Conservation (phyloP, 2,329 filamentous ascomycete genomes). For the Macrophomina pseudophaseolina region DNA sequence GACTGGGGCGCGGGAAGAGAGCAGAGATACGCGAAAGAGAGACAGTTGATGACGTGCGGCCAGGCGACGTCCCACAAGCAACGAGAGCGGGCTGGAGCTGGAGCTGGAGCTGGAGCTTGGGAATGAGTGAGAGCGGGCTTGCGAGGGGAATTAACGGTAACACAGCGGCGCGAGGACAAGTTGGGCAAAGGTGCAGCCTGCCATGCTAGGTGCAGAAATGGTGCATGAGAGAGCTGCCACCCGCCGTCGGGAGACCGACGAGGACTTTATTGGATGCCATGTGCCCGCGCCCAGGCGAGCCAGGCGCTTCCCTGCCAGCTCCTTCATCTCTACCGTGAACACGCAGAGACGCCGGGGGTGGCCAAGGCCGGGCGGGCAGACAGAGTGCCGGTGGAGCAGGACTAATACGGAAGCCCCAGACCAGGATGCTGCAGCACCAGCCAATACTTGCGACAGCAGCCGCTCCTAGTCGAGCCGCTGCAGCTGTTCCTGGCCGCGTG, state of each 20-base stretch:
- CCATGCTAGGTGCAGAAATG: conserved; percentile 14
- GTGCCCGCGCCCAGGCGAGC: neutral
- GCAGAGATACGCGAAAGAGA: neutral
- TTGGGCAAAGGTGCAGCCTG: neutral
- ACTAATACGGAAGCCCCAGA: conserved; percentile 17
- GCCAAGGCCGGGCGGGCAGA: neutral
- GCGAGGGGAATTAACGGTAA: conserved; percentile 3
- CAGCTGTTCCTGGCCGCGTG: conserved; percentile 5
- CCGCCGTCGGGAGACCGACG: conserved; percentile 11
- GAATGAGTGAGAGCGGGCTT: neutral
- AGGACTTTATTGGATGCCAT: conserved; percentile 17
- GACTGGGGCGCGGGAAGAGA: neutral
- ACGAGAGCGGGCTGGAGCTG: conserved; percentile 1
- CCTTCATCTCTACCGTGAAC: neutral
- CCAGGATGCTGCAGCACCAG: conserved; percentile 26
- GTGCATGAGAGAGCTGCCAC: conserved; percentile 12
- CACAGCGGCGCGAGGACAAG: conserved; percentile 8
- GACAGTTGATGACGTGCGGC: conserved; percentile 22
- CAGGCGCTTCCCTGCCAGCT: conserved; percentile 12
- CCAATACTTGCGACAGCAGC: conserved; percentile 27
- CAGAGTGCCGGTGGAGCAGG: conserved; percentile 15
- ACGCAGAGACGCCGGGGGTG: neutral
- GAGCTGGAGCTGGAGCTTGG: neutral
- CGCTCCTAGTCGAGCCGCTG: conserved; percentile 4
- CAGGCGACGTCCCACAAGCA: conserved; percentile 22